Conservation (phyloP, 2,329 filamentous ascomycete species). For the Botrytis fabae region DNA sequence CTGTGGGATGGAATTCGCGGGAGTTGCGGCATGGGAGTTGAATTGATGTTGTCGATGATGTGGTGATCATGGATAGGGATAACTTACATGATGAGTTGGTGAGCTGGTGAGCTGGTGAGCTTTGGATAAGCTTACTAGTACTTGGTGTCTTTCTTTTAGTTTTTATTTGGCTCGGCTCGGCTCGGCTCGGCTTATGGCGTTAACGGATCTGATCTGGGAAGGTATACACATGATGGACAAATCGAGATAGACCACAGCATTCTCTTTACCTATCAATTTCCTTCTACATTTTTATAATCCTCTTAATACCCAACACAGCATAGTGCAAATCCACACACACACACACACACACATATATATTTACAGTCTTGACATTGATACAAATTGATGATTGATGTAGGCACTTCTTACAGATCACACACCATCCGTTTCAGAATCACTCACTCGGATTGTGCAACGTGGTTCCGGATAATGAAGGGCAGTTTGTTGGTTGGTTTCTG, state of each 20-base stretch:
- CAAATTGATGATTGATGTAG: not conserved
- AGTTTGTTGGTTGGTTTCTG: not conserved
- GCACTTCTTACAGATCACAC: no score
- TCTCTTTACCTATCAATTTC: not conserved
- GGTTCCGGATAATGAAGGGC: not conserved
- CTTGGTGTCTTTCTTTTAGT: not conserved
- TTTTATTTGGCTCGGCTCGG: not conserved
- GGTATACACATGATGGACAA: not conserved
- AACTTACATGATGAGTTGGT: not conserved
- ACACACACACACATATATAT: not conserved
- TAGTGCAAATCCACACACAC: not conserved
- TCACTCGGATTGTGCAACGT: not conserved
- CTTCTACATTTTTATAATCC: not conserved
- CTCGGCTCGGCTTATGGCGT: not conserved
- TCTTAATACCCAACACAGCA: not conserved
- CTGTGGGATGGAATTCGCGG: constrained; percentile 36
- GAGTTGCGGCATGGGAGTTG: constrained; percentile 39
- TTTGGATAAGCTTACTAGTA: not conserved
- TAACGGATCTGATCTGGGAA: not conserved
- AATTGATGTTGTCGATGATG: constrained; percentile 23
- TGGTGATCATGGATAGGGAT: not conserved
- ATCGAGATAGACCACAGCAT: not conserved
- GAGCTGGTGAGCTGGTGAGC: not conserved
- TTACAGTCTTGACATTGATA: not conserved
- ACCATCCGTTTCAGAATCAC: not conserved